Evolutionary conservation across 1,139 yeast genomes (phyloP).

Genomic region (Geotrichum restrictum): DNA sequence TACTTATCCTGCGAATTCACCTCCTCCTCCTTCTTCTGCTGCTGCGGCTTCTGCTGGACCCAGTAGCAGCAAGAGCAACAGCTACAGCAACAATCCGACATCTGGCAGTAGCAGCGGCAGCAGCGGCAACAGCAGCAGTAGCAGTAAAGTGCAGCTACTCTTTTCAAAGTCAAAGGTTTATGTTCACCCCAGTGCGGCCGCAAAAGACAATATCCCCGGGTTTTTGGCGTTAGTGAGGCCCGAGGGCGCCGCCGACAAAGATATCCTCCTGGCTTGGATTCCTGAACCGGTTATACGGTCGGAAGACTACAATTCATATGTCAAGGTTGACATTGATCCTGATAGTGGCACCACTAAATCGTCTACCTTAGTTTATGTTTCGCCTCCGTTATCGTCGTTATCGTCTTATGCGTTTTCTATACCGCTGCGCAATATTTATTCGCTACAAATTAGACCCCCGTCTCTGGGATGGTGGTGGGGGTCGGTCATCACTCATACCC

Average conservation of each 20-base stretch:
- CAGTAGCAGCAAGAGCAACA: neutral
- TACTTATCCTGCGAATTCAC: neutral
- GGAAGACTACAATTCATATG: conserved; percentile 50
- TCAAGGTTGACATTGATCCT: conserved; percentile 51
- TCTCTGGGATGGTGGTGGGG: conserved; percentile 91
- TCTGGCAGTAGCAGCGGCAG: neutral
- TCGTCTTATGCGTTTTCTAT: conserved; percentile 65
- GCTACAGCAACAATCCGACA: no score
- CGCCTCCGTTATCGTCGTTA: conserved; percentile 51
- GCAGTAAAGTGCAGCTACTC: conserved; percentile 1
- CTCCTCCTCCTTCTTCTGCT: no score
- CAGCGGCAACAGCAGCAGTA: neutral
- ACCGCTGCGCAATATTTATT: conserved; percentile 59
- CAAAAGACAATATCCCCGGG: conserved; percentile 76
- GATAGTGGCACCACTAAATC: conserved; percentile 18
- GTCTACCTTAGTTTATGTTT: conserved; percentile 40
- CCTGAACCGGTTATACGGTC: conserved; percentile 57
- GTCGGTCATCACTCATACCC: conserved; percentile 67
- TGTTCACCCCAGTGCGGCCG: conserved; percentile 72
- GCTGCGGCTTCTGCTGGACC: conserved; percentile 1
- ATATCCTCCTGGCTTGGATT: conserved; percentile 66
- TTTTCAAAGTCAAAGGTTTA: conserved; percentile 50
- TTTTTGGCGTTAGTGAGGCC: conserved; percentile 61
- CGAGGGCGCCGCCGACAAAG: conserved; percentile 50
- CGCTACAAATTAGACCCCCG: conserved; percentile 80